Evolutionary conservation across 495 filamentous ascomycete species (phyloP), one percentile per base, ranked within the genome.

Genomic region (Penicillium silybi): DNA sequence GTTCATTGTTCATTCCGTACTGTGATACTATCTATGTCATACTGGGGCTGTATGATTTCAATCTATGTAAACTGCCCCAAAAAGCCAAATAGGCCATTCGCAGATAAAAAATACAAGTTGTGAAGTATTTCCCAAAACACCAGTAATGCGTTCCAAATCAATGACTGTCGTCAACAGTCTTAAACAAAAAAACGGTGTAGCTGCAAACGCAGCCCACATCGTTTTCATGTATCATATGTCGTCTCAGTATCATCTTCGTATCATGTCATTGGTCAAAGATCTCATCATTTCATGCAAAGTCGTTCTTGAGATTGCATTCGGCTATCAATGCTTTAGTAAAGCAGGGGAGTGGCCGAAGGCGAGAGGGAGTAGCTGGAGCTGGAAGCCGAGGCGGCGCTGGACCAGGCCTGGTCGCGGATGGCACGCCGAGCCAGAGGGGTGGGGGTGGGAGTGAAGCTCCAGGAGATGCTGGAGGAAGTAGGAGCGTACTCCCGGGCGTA

Each of bases 51-150:
- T 43, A 43, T 48, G 25, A 38, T 53, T 50, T 29, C 58, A 61
- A 43, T 57, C 58, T 58, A 57, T 53, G 39, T 41, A 45, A 44
- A n/a, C n/a, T 10, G 43, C 37, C 37, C 25, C 32, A 25, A 46
- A 53, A 16, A 41, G 32, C 26, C 8, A 46, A 38, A 19, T 27
- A 54, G n/a, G 13, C 46, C 44, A 42, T 49, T 35, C 35, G 52
- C 46, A 38, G 48, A 47, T 44, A 40, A 44, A 48, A 25, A 54
- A 55, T 54, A 61, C 55, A 61, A 18, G 51, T 17, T 37, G 23
- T 49, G 51, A 58, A 61, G 35, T 48, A 16, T 41, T 17, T 39
- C 35, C 16, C 27, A 41, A 5, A 51, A 54, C 58, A 34, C 58
- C 58, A 13, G 25, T 40, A 38, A 61, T 57, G 54, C 50, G 41